Evolutionary conservation across 371 early-diverging fungal species (phyloP), one percentile per base, ranked within the genome.

Genomic region (Mucor saturninus): DNA sequence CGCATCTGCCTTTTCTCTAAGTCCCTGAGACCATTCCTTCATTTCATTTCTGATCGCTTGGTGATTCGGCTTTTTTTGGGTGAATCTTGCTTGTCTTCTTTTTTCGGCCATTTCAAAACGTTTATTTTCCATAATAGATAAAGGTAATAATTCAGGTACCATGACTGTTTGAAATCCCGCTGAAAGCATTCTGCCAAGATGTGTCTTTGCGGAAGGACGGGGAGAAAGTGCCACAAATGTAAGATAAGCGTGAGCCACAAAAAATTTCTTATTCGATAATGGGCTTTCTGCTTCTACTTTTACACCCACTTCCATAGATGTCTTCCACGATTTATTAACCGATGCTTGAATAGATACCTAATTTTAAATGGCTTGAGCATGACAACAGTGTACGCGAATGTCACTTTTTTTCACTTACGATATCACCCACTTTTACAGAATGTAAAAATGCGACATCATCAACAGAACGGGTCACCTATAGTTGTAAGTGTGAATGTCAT

Each of bases 261-360:
- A 89, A 45, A 79, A 76, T 38, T 81, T 79, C 4, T 81, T 80
- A 8, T 86, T 83, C 1, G 89, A 80, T 29, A 85, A 65, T 4
- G 87, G 80, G 26, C 87, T 80, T 67, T 92, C 90, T 3, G 88
- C 85, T 62, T 88, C 88, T 35, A 92, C 89, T 51, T 86, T 79
- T 40, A 90, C 90, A 49, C 67, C 67, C 55, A 82, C 83, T 74
- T 92, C 92, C 90, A 92, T 90, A 0, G 88, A 88, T 3, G 90
- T 87, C 50, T 84, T 86, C 91, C 90, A 92, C 2, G 87, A 77
- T 59, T 85, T 82, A 56, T 89, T 92, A 5, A 92, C 88, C 8
- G 71, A 75, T 0, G 91, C 91, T 61, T 86, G 87, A 15, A 92
- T 76, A 9, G 83, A 81, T 2, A 80, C 54, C 77, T 80, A 54